These are phyloP conservation scores for Phyllosticta citribraziliensis DNA, from an alignment of 2,329 filamentous ascomycete species.

Conservation along the genomic window DNA sequence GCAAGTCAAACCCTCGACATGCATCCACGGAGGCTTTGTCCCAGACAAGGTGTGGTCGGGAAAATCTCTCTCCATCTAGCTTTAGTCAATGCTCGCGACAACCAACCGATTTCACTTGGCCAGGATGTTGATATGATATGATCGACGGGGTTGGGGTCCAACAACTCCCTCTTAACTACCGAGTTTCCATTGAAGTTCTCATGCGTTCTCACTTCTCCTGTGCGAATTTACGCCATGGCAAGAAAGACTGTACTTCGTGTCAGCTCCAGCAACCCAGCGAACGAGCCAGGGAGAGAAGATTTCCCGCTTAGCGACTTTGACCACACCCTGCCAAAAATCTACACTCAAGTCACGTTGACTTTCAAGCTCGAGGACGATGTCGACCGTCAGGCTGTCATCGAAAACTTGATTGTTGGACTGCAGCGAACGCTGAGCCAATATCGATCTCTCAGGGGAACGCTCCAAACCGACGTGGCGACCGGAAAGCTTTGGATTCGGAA, in stretches of 20 bases:
- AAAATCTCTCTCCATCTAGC: too few relatives aligned
- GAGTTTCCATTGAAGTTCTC: too few relatives aligned
- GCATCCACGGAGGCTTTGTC: too few relatives aligned
- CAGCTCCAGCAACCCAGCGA: neutral
- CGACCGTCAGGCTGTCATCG: conserved; percentile 3
- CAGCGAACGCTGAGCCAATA: conserved; percentile 14
- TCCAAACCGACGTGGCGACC: conserved; percentile 12
- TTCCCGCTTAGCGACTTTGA: conserved; percentile 6
- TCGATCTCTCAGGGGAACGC: conserved; percentile 13
- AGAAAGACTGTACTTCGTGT: neutral
- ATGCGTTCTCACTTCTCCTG: too few relatives aligned
- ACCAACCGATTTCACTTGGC: too few relatives aligned
- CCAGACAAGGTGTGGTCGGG: too few relatives aligned
- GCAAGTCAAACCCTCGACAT: too few relatives aligned
- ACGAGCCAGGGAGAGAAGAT: neutral
- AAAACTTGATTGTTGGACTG: conserved; percentile 14
- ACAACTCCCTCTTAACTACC: too few relatives aligned
- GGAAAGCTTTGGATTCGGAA: conserved; percentile 15
- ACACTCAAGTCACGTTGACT: conserved; percentile 16
- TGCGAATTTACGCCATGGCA: neutral
- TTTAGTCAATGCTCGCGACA: too few relatives aligned
- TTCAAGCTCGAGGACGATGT: conserved; percentile 2
- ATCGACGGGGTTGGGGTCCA: too few relatives aligned
- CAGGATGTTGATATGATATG: too few relatives aligned
- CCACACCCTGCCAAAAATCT: conserved; percentile 1